Evolutionary conservation across 2,329 filamentous ascomycete genomes (phyloP), one percentile per base, ranked within the genome.

Genomic region (Penicillium aurantiogriseum): DNA sequence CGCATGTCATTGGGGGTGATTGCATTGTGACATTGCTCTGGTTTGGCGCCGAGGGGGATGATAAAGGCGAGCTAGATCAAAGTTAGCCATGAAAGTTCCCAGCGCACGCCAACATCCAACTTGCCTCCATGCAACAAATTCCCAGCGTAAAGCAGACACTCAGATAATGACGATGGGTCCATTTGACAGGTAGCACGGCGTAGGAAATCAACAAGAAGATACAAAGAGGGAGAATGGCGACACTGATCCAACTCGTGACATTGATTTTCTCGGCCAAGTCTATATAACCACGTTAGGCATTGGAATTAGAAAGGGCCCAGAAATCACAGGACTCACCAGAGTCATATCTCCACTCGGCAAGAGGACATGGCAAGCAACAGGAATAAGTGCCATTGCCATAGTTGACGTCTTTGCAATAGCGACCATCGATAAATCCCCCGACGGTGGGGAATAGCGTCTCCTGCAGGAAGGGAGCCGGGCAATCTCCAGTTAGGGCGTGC

Each of bases 1-100:
- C 87, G 83, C 92, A 97, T 97, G 71, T 92, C 90, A 70, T 97
- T 87, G 0, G 94, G 94, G 0, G 94, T 99, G 69, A 99, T 97
- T 45, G 83, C 80, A 71, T 99, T 90, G 71, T 86, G 89, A 74
- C 94, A 99, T 78, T 96, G 86, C 0, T 91, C 79, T 1, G 92
- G 91, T 59, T 87, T 83, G 27, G 86, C 85, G 13, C 85, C 91
- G 23, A 97, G 83, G 0, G 94, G 93, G 40, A 99, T 85, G 44
- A 97, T 89, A 72, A 97, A 96, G 31, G 91, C 92, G 64, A 97
- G 81, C 88, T 96, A 59, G 19, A 29, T 3, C 2, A 5, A 15
- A 17, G 58, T 67, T 38, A 70, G 66, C 40, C 9, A 19, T 43
- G 10, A 9, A 15, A 19, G 8, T 11, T 27, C n/a, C 3, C 9